Conservation (phyloP, 768 basidiomycete genomes). For the Amanita pallidorosea region DNA sequence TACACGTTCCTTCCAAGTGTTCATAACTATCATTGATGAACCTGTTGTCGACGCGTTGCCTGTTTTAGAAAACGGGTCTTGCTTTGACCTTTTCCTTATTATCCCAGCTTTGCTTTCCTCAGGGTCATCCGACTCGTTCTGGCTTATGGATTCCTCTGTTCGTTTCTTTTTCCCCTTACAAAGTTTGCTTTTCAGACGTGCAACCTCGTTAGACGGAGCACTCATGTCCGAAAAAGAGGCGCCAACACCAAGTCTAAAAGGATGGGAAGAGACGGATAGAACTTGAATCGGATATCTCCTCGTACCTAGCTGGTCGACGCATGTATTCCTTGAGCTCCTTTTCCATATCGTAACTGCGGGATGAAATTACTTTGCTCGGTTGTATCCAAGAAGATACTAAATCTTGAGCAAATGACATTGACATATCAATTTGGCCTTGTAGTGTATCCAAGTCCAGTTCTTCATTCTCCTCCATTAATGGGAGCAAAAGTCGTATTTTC, state of each 20-base stretch:
- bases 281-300: constrained; percentile 2
- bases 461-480: constrained; percentile 22
- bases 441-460: constrained; percentile 58
- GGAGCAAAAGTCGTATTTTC: background rate
- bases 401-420: constrained; percentile 66
- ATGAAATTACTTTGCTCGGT: constrained; percentile 31
- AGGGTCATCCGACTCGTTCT: constrained; percentile 31
- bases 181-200: constrained; percentile 52
- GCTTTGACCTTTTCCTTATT: constrained; percentile 46
- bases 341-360: constrained; percentile 25
- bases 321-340: constrained; percentile 57
- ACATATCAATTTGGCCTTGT: constrained; percentile 76
- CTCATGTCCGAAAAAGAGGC: constrained; percentile 44
- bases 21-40: background rate
- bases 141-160: constrained; percentile 23
- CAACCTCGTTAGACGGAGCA: constrained; percentile 39
- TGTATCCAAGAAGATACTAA: constrained; percentile 73
- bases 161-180: constrained; percentile 29
- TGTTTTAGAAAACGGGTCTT: constrained; percentile 52
- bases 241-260: constrained; percentile 62
- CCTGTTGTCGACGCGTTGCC: constrained; percentile 17
- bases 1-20: background rate
- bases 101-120: constrained; percentile 49
- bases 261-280: constrained; percentile 6
- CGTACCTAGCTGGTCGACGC: constrained; percentile 63